phyloP scores from a whole-genome alignment of 805 yeast genomes.

The Saccharomycodes ludwigii region DNA sequence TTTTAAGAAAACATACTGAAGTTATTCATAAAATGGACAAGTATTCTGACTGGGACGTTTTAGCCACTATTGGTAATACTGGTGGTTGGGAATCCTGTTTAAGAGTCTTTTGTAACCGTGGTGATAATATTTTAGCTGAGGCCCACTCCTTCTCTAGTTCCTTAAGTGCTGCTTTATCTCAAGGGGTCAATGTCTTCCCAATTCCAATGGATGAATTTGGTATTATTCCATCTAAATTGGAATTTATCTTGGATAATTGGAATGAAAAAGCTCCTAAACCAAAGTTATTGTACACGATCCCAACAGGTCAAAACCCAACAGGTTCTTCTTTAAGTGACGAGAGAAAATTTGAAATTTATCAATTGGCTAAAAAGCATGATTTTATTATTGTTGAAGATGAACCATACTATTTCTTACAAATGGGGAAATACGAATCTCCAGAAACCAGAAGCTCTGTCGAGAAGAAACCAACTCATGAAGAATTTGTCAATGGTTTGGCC shows the following conservation, averaged over 20 bases:
- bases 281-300: conserved; percentile 76
- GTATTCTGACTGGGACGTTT: conserved; percentile 59
- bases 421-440: conserved; percentile 57
- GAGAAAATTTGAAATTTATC: conserved; percentile 68
- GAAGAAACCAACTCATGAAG: conserved; percentile 38
- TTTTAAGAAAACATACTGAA: conserved; percentile 66
- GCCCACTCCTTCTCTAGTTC: conserved; percentile 78
- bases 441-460: conserved; percentile 17
- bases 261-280: conserved; percentile 56
- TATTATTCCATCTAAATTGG: conserved; percentile 60
- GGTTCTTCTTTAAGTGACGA: conserved; percentile 72
- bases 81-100: conserved; percentile 76
- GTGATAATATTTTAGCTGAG: conserved; percentile 77
- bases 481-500: conserved; percentile 53
- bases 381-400: conserved; percentile 86
- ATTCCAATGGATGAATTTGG: conserved; percentile 73
- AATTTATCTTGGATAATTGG: conserved; percentile 55
- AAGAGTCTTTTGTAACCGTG: conserved; percentile 64
- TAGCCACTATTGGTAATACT: conserved; percentile 77
- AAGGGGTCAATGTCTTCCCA: conserved; percentile 57
- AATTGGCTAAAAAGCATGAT: conserved; percentile 75
- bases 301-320: conserved; percentile 97
- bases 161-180: conserved; percentile 66
- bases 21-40: conserved; percentile 28
- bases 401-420: conserved; percentile 93